Percentiles rank a stretch among this genome's conserved stretches.
Evolutionary conservation across 257 asterid genomes (phyloP).

Genomic region (Capsicum baccatum): DNA sequence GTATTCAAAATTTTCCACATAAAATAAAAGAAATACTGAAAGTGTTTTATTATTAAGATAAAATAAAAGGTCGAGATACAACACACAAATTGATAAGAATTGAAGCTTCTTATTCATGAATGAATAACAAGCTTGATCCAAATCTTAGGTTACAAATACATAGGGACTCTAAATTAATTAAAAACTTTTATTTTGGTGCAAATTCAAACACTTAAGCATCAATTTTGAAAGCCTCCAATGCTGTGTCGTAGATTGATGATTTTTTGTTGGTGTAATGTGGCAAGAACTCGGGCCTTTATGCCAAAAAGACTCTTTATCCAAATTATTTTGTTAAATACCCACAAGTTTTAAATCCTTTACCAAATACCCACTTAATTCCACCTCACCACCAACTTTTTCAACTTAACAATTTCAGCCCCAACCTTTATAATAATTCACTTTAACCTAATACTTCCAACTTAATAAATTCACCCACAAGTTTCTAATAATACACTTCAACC

Average conservation of each 20-base stretch:
- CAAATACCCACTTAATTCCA: too few species aligned
- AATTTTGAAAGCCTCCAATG: slow-evolving; percentile 1
- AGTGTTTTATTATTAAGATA: background rate
- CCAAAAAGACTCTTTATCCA: too few species aligned
- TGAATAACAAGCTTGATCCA: background rate
- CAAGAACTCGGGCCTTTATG: background rate
- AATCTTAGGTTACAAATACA: background rate
- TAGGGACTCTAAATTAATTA: background rate
- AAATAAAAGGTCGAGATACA: background rate
- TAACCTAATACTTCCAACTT: too few species aligned
- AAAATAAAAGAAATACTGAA: background rate
- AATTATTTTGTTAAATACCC: too few species aligned
- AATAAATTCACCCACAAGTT: too few species aligned
- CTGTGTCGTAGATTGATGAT: background rate
- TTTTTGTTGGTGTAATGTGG: background rate
- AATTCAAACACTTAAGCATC: background rate
- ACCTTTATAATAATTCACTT: too few species aligned
- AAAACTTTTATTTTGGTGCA: background rate
- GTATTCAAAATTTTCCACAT: background rate
- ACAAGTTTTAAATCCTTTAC: too few species aligned
- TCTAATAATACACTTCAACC: too few species aligned
- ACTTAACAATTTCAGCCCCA: too few species aligned
- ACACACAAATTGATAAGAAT: background rate
- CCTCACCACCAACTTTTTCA: too few species aligned
- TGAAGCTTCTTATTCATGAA: background rate